Conservation (phyloP, 495 filamentous ascomycete species). For the Bryoglossum gracile region DNA sequence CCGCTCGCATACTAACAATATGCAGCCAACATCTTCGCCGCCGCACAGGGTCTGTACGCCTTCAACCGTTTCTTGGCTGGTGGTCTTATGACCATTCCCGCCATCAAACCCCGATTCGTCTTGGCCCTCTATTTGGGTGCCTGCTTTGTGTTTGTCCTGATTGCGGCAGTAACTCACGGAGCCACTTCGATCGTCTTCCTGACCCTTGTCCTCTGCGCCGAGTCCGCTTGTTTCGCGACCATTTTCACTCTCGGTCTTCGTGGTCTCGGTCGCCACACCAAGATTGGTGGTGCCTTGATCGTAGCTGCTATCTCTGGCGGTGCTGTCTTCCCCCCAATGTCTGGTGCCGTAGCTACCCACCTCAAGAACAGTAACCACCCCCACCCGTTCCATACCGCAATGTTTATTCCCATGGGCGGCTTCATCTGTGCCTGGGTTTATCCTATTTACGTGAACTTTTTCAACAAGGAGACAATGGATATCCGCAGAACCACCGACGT, state of each 20-base stretch:
- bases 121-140: too few relatives aligned
- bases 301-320: conserved; percentile 59
- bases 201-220: conserved; percentile 59
- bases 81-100: conserved; percentile 51
- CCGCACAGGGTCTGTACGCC: too few relatives aligned
- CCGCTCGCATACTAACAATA: too few relatives aligned
- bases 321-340: conserved; percentile 57
- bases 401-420: conserved; percentile 29
- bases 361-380: conserved; percentile 46
- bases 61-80: conserved; percentile 60
- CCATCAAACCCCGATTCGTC: too few relatives aligned
- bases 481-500: too few relatives aligned
- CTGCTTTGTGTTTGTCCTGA: conserved; percentile 55
- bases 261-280: conserved; percentile 63
- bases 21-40: too few relatives aligned
- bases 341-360: conserved; percentile 53
- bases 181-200: conserved; percentile 53
- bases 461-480: too few relatives aligned
- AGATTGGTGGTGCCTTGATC: conserved; percentile 55
- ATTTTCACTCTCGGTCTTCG: conserved; percentile 61
- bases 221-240: conserved; percentile 61
- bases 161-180: conserved; percentile 41
- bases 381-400: conserved; percentile 40
- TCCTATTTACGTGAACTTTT: too few relatives aligned
- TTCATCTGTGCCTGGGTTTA: conserved; percentile 30